Percentiles rank a stretch among this genome's conserved stretches.
Conservation (phyloP, 2,329 filamentous ascomycete genomes). For the Hymenoscyphus albidus region DNA sequence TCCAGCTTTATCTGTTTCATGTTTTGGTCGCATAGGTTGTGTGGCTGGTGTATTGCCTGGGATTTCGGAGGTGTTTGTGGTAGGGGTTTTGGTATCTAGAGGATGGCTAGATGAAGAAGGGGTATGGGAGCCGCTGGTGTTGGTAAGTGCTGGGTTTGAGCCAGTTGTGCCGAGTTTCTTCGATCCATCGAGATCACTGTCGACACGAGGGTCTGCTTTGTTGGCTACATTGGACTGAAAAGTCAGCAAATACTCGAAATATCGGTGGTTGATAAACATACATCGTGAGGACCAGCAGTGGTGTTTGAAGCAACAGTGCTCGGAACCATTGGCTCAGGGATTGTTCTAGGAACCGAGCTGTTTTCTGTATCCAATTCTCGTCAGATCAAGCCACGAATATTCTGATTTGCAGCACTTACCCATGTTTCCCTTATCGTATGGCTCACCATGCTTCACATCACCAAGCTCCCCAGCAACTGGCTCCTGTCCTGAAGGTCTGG, state of each 20-base stretch:
- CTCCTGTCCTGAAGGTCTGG: conserved; percentile 47
- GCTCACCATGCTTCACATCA: conserved; percentile 63
- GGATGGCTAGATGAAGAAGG: neutral
- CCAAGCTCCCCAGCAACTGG: conserved; percentile 69
- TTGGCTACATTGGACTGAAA: conserved; percentile 36
- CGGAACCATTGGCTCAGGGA: neutral
- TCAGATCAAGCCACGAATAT: neutral
- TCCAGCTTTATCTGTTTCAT: conserved; percentile 16
- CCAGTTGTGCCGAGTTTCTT: neutral
- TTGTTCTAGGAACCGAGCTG: neutral
- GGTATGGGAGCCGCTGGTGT: neutral
- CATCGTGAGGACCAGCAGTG: neutral
- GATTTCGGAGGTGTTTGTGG: neutral
- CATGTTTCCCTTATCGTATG: conserved; percentile 76
- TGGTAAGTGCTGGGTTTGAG: conserved; percentile 3
- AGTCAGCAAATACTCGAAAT: neutral
- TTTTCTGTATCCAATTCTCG: neutral
- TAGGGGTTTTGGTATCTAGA: neutral
- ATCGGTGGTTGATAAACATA: neutral
- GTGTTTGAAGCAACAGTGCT: neutral
- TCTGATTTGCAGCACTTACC: conserved; percentile 37
- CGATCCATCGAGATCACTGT: conserved; percentile 41
- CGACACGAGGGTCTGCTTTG: conserved; percentile 47
- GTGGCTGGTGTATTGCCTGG: conserved; percentile 16
- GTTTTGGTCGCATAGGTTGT: conserved; percentile 14